Percentiles rank a stretch among this genome's conserved stretches.
These are phyloP conservation scores for Penicillium steckii DNA, from an alignment of 495 filamentous ascomycete genomes.

Conservation along the genomic window DNA sequence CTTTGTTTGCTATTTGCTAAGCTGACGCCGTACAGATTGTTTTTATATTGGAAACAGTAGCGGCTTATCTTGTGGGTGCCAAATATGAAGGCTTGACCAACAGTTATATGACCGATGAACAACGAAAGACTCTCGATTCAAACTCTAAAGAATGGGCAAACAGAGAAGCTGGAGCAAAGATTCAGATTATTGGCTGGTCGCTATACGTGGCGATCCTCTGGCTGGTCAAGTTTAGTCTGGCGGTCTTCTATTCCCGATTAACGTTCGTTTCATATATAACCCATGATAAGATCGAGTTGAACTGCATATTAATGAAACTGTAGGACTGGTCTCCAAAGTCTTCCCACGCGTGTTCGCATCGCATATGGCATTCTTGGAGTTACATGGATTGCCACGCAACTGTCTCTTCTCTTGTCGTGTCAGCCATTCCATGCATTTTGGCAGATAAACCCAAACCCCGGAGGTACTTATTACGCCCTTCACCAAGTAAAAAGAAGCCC, in stretches of 20 bases:
- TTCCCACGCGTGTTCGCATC: conserved; percentile 39
- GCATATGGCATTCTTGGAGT: conserved; percentile 44
- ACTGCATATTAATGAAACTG: not conserved
- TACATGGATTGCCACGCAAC: conserved; percentile 45
- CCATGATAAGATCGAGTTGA: not conserved
- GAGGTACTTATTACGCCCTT: conserved; percentile 32
- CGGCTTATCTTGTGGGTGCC: conserved; percentile 35
- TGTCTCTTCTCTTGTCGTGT: conserved; percentile 48
- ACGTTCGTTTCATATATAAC: conserved; percentile 35
- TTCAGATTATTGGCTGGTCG: conserved; percentile 52
- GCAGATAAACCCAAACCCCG: conserved; percentile 52
- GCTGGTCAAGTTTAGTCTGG: conserved; percentile 50
- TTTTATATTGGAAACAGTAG: conserved; percentile 32
- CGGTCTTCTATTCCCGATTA: conserved; percentile 51
- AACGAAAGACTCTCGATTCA: conserved; percentile 40
- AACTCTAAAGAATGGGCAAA: conserved; percentile 38
- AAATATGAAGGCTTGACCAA: conserved; percentile 48
- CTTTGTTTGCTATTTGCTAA: not conserved
- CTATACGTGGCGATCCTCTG: conserved; percentile 51
- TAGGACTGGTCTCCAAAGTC: conserved; percentile 41
- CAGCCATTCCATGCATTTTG: conserved; percentile 47
- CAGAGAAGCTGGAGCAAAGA: conserved; percentile 49
- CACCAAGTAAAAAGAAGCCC: not conserved
- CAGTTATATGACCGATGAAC: conserved; percentile 46
- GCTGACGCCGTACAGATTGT: conserved; percentile 14